Conservation (phyloP, 306 rosid genomes). For the Citrullus amarus region DNA sequence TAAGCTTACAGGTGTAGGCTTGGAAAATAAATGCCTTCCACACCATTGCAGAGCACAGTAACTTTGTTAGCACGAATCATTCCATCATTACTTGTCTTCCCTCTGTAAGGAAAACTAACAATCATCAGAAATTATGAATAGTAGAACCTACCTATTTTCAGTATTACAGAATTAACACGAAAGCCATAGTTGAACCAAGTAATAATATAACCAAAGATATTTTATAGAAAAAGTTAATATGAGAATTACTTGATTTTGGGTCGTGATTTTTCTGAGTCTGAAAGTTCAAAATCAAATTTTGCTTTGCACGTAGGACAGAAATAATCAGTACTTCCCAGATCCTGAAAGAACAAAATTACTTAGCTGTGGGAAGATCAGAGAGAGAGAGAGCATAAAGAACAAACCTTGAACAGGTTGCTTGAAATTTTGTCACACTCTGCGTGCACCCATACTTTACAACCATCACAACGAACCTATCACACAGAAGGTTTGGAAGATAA, state of each 20-base stretch:
- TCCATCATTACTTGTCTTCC: conserved; percentile 40
- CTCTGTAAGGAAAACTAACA: conserved; percentile 32
- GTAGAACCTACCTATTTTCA: not conserved
- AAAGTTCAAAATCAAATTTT: conserved; percentile 85
- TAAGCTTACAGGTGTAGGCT: conserved; percentile 90
- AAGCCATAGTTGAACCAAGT: not conserved
- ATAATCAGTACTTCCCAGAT: conserved; percentile 86
- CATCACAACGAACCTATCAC: conserved; percentile 92
- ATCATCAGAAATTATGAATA: conserved; percentile 15
- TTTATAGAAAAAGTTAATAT: not conserved
- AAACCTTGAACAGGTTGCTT: conserved; percentile 72
- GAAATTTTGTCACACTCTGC: conserved; percentile 92
- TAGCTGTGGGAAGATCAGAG: conserved; percentile 11
- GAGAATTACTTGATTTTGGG: conserved; percentile 69
- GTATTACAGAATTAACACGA: not conserved
- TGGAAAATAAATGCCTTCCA: conserved; percentile 93
- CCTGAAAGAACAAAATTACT: conserved; percentile 38
- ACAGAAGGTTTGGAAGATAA: conserved; percentile 11
- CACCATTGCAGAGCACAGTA: conserved; percentile 81
- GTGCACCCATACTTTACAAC: conserved; percentile 99
- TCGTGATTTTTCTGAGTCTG: conserved; percentile 77
- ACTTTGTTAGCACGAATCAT: conserved; percentile 65
- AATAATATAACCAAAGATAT: not conserved
- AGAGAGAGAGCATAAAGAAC: conserved; percentile 11
- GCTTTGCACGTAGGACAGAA: conserved; percentile 97